A percentile compares a stretch with the other conserved stretches of the same genome.
Conservation (phyloP, 1,284 basidiomycete species). For the Malassezia japonica region DNA sequence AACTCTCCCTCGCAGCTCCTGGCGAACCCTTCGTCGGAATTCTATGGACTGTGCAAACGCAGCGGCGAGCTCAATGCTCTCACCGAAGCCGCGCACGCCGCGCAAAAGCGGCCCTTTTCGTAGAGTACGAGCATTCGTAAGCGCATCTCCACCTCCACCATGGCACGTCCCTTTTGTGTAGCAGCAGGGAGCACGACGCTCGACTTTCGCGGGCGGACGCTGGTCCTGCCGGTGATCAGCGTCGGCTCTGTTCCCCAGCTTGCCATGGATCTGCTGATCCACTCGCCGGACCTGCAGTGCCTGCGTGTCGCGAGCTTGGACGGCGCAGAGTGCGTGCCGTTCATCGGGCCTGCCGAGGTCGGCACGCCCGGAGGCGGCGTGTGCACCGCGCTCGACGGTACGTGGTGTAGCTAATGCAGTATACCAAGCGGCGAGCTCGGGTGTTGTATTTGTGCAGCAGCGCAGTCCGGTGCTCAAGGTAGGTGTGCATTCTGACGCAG, state of each 20-base stretch:
- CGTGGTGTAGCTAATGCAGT: constrained; percentile 4
- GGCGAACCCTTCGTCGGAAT: constrained; percentile 20
- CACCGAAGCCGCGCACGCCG: not conserved
- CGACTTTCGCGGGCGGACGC: constrained; percentile 21
- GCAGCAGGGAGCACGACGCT: not conserved
- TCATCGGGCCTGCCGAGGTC: constrained; percentile 28
- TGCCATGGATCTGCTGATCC: constrained; percentile 33
- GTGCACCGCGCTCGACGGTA: constrained; percentile 11
- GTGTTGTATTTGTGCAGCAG: constrained; percentile 30
- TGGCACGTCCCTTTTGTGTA: not conserved
- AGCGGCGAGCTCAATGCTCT: constrained; percentile 31
- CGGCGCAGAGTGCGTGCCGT: constrained; percentile 28
- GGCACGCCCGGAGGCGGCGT: not conserved
- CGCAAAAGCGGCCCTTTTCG: constrained; percentile 40
- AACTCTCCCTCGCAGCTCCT: constrained; percentile 61
- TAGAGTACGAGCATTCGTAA: no score
- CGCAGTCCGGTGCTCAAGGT: constrained; percentile 32
- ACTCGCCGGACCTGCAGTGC: constrained; percentile 18
- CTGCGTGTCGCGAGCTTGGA: constrained; percentile 26
- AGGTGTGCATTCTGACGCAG: not conserved
- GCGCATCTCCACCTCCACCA: not conserved
- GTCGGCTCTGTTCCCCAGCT: constrained; percentile 38
- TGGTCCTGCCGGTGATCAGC: constrained; percentile 33
- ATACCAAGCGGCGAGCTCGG: not conserved
- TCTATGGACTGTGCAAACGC: constrained; percentile 35